Evolutionary conservation across 225 moss, liverwort and hornwort species (phyloP), one percentile per base, ranked within the genome.

Genomic region (Takakia lepidozioides): DNA sequence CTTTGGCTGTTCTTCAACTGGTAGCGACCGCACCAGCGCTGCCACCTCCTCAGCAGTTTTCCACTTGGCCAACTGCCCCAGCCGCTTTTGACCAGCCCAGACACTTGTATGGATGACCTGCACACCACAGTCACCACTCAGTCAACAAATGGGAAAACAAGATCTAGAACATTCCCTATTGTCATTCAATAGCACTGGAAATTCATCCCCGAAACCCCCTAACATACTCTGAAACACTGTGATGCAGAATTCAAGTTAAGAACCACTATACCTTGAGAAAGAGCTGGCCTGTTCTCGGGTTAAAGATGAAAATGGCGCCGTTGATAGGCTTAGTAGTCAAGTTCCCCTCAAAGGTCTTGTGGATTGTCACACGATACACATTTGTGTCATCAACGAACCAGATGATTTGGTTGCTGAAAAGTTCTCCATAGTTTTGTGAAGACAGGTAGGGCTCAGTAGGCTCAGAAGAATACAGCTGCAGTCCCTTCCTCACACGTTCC

Each of bases 341-440:
- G 83, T 98, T 98, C 50, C 98, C 98, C 71, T 98, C 98, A 32
- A 98, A 98, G 11, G 98, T 98, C 69, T 98, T 98, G 73, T 98
- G 98, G 19, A 98, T 98, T 26, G 98, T 98, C 51, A 98, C 98
- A 52, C 98, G 95, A 46, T 98, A 98, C 62, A 98, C 95, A 57
- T 98, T 98, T 1, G 95, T 98, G 52, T 98, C 95, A 58, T 98
- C 98, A 1, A 98, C 98, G 59, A 98, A 98, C 98, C 98, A 98
- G 57, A 98, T 98, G 47, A 98, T 98, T 78, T 98, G 98, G 65
- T 98, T 98, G 62, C 98, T 98, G 52, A 98, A 98, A 49, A 98
- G 78, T 68, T 98, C 98, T 56, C 98, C 98, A 17, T 98, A 98
- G 25, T 98, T 98, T 54, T 98, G 98, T 19, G 98, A 98, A 14